phyloP scores from a whole-genome alignment of 2,329 filamentous ascomycete genomes.

The Alternaria sp. region DNA sequence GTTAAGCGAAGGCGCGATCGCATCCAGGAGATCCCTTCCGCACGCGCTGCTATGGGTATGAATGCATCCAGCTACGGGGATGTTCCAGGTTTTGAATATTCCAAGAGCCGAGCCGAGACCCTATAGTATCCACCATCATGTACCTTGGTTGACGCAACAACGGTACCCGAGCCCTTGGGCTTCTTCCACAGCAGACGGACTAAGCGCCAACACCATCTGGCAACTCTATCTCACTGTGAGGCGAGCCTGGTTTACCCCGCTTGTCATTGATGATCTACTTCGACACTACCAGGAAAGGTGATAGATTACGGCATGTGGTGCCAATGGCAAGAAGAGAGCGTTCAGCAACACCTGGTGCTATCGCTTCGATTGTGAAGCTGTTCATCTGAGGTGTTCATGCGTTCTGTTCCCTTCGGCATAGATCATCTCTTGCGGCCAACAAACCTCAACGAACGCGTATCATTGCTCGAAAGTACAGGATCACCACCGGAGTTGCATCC shows the following conservation, averaged over 20 bases:
- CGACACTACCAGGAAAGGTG: background rate
- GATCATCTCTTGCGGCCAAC: background rate
- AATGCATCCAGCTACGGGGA: constrained; percentile 15
- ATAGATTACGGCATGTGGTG: background rate
- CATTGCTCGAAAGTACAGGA: background rate
- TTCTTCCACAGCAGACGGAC: constrained; percentile 3
- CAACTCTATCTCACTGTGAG: constrained; percentile 1
- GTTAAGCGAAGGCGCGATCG: constrained; percentile 13
- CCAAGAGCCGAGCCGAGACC: background rate
- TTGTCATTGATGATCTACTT: constrained; percentile 6
- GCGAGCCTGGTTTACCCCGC: constrained; percentile 14
- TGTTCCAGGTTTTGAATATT: constrained; percentile 3
- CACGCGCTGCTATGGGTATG: constrained; percentile 19
- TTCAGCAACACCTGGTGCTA: background rate
- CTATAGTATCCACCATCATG: background rate
- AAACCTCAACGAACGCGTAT: background rate
- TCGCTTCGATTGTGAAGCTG: background rate
- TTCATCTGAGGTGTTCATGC: background rate
- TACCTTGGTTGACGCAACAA: constrained; percentile 3
- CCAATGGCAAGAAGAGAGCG: background rate
- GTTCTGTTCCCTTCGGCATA: background rate
- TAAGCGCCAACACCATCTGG: constrained; percentile 1
- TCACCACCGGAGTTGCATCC: background rate
- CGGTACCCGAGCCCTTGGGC: background rate
- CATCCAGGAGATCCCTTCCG: constrained; percentile 26